phyloP scores from a whole-genome alignment of 1,139 yeast species.

The Yamadazyma spencermartinsiae region DNA sequence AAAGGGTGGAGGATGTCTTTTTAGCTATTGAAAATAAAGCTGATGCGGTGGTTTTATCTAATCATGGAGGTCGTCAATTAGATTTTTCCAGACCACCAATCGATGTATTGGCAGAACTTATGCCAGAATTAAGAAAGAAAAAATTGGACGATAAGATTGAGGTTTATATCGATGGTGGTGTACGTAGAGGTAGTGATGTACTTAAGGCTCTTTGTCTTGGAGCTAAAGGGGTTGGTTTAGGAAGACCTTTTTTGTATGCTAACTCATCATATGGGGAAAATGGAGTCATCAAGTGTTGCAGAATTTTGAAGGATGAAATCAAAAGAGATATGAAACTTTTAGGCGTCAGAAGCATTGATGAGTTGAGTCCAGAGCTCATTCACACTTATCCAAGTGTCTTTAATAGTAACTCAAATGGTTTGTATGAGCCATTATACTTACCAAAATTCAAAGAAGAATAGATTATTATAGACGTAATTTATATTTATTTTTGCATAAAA shows the following conservation, averaged over 20 bases:
- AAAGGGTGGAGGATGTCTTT: conserved; percentile 50
- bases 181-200: conserved; percentile 55
- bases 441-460: conserved; percentile 14
- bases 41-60: conserved; percentile 52
- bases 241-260: conserved; percentile 50
- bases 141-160: conserved; percentile 38
- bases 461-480: background rate
- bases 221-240: conserved; percentile 56
- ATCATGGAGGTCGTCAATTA: conserved; percentile 58
- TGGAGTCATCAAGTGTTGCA: conserved; percentile 46
- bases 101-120: conserved; percentile 47
- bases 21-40: conserved; percentile 45
- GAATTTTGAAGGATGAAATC: conserved; percentile 47
- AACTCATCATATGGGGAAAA: conserved; percentile 51
- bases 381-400: conserved; percentile 16
- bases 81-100: conserved; percentile 51
- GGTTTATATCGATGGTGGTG: conserved; percentile 54
- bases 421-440: conserved; percentile 16
- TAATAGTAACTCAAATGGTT: conserved; percentile 12
- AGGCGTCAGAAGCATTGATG: conserved; percentile 38
- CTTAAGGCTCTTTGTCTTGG: conserved; percentile 57
- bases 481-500: background rate
- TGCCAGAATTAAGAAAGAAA: conserved; percentile 36
- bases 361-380: conserved; percentile 28
- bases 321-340: conserved; percentile 48